phyloP scores from a whole-genome alignment of 352 stramenopile genomes.

The Phytopythium kandeliae region DNA sequence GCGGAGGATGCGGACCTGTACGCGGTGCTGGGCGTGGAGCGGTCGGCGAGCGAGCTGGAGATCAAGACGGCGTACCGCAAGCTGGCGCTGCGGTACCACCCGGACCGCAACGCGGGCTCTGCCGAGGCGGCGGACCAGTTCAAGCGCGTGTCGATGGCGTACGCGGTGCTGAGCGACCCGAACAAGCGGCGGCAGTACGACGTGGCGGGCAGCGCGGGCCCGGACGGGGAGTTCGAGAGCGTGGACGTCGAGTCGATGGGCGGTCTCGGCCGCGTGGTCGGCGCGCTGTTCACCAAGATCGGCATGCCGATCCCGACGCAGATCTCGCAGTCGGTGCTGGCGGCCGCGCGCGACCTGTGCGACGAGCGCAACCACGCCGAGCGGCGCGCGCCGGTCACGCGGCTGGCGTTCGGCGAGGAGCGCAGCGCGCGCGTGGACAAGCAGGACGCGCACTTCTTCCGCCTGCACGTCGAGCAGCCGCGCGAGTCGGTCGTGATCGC shows the following conservation, averaged over 20 bases:
- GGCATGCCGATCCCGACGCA: conserved; percentile 85
- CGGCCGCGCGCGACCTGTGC: conserved; percentile 69
- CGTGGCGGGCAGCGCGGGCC: conserved; percentile 80
- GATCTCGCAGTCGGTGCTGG: conserved; percentile 81
- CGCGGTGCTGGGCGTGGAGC: conserved; percentile 86
- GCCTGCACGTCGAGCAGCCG: conserved; percentile 64
- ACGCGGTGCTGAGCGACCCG: conserved; percentile 88
- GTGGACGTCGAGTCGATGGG: conserved; percentile 84
- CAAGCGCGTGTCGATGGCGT: conserved; percentile 87
- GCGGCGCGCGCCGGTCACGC: conserved; percentile 42
- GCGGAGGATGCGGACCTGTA: conserved; percentile 76
- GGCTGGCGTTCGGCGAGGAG: conserved; percentile 70
- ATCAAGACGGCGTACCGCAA: conserved; percentile 96
- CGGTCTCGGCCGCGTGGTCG: conserved; percentile 75
- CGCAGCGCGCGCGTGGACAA: conserved; percentile 77
- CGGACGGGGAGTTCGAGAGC: conserved; percentile 75
- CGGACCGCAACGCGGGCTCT: conserved; percentile 71
- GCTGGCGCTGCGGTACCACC: conserved; percentile 95
- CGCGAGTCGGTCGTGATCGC: conserved; percentile 77
- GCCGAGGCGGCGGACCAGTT: conserved; percentile 78
- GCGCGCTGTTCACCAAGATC: conserved; percentile 87
- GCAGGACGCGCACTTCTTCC: conserved; percentile 87
- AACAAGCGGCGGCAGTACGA: conserved; percentile 91
- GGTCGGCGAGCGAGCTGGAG: conserved; percentile 75
- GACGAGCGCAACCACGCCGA: conserved; percentile 70